Percentiles rank a stretch among this genome's conserved stretches.
Conservation (phyloP, 2,329 filamentous ascomycete species). For the Teratosphaeria viscida region DNA sequence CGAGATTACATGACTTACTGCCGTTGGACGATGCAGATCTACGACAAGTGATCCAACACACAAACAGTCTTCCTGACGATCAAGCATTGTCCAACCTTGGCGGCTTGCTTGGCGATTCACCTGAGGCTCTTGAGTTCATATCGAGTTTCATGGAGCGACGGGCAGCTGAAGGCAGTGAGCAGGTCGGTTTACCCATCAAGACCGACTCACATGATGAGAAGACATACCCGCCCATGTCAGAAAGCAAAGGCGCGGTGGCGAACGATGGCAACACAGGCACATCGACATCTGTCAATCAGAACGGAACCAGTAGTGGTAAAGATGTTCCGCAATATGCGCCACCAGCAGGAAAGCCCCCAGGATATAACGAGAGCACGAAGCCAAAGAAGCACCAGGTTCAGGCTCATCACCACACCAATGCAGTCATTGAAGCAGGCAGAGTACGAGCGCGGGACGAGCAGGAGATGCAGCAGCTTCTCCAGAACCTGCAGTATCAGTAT, state of each 20-base stretch:
- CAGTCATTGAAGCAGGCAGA: constrained; percentile 29
- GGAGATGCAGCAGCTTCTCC: constrained; percentile 35
- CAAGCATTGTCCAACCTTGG: constrained; percentile 6
- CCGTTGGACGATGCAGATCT: constrained; percentile 10
- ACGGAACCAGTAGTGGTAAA: background rate
- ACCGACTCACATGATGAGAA: background rate
- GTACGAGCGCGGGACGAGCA: constrained; percentile 34
- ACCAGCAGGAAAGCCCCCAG: constrained; percentile 1
- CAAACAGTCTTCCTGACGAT: constrained; percentile 5
- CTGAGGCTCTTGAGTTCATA: constrained; percentile 7
- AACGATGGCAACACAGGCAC: background rate
- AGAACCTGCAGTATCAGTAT: constrained; percentile 30
- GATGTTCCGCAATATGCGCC: constrained; percentile 7
- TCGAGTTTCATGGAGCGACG: background rate
- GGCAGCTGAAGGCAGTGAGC: background rate
- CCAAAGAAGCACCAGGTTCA: background rate
- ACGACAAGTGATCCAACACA: constrained; percentile 10
- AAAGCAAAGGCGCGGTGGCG: background rate
- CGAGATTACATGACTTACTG: constrained; percentile 9
- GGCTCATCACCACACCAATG: constrained; percentile 25
- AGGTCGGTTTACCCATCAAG: background rate
- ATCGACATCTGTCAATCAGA: background rate
- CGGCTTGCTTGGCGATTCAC: constrained; percentile 11
- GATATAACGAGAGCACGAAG: background rate
- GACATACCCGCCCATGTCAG: background rate